Evolutionary conservation across 1,139 yeast species (phyloP).

Genomic region (Torulaspora globosa): DNA sequence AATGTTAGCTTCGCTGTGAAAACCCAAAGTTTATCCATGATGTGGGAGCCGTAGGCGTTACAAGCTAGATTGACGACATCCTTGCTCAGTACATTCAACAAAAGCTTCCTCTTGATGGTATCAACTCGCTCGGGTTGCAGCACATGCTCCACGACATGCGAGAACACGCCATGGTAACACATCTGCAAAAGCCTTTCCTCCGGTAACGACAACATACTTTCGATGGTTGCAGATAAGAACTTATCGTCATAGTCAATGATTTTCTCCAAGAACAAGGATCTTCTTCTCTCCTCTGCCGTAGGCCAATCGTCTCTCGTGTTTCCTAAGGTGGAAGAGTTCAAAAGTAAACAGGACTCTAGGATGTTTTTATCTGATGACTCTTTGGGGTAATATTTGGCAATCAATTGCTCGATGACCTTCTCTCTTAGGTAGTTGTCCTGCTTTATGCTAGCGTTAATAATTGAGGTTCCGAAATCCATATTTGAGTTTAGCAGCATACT

Average conservation of each 20-base stretch:
- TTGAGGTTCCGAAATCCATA: slow-evolving; percentile 62
- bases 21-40: slow-evolving; percentile 78
- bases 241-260: slow-evolving; percentile 61
- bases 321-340: slow-evolving; percentile 69
- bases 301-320: slow-evolving; percentile 88
- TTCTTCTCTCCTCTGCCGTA: slow-evolving; percentile 81
- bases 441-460: slow-evolving; percentile 63
- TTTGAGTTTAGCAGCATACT: slow-evolving; percentile 60
- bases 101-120: slow-evolving; percentile 57
- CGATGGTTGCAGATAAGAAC: slow-evolving; percentile 56
- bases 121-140: slow-evolving; percentile 50
- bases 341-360: slow-evolving; percentile 62
- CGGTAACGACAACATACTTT: slow-evolving; percentile 58
- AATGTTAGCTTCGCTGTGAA: slow-evolving; percentile 73
- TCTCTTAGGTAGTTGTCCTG: slow-evolving; percentile 59
- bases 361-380: slow-evolving; percentile 45
- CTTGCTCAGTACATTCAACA: slow-evolving; percentile 59
- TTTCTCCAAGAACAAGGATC: slow-evolving; percentile 69
- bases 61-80: slow-evolving; percentile 63
- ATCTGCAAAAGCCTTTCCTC: slow-evolving; percentile 57
- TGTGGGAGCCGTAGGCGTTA: slow-evolving; percentile 88
- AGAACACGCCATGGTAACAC: slow-evolving; percentile 84
- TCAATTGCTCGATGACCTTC: slow-evolving; percentile 59
- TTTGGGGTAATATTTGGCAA: slow-evolving; percentile 54
- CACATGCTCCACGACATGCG: slow-evolving; percentile 73